A percentile compares a stretch with the other conserved stretches of the same genome.
Evolutionary conservation across 768 basidiomycete genomes (phyloP).

Genomic region (Lentinus tigrinus): DNA sequence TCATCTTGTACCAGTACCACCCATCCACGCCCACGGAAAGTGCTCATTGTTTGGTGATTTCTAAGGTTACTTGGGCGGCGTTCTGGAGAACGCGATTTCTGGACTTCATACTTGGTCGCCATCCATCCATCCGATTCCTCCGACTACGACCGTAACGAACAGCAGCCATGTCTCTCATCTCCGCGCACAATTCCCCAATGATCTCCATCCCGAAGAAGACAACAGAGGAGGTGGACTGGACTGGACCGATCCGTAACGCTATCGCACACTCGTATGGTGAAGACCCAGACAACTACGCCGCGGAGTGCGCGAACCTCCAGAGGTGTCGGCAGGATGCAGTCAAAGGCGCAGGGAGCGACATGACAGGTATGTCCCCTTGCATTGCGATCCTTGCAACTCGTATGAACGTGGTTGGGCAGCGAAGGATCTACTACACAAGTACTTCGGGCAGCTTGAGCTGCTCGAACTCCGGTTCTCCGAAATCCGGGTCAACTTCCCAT

Average conservation of each 20-base stretch:
- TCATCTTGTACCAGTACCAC: neutral
- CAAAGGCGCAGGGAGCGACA: constrained; percentile 92
- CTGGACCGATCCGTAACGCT: constrained; percentile 77
- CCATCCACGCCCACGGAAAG: neutral
- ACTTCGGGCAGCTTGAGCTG: constrained; percentile 97
- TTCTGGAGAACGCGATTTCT: too few species aligned
- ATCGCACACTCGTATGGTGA: constrained; percentile 94
- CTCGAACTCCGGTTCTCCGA: constrained; percentile 96
- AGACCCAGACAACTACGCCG: constrained; percentile 81
- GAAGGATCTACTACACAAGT: constrained; percentile 95
- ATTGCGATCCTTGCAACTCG: neutral
- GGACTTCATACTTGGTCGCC: too few species aligned
- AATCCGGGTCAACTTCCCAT: constrained; percentile 93
- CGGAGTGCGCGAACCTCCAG: constrained; percentile 83
- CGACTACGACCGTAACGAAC: too few species aligned
- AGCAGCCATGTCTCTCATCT: constrained; percentile 28
- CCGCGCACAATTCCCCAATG: constrained; percentile 84
- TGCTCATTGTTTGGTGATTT: neutral
- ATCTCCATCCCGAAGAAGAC: constrained; percentile 90
- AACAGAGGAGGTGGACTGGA: constrained; percentile 98
- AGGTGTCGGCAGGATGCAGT: constrained; percentile 95
- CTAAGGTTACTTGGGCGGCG: too few species aligned
- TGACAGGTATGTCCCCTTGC: constrained; percentile 62
- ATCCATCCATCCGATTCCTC: too few species aligned
- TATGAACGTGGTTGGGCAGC: constrained; percentile 41